phyloP scores from a whole-genome alignment of 495 filamentous ascomycete species.

The Penicillium tannophilum region DNA sequence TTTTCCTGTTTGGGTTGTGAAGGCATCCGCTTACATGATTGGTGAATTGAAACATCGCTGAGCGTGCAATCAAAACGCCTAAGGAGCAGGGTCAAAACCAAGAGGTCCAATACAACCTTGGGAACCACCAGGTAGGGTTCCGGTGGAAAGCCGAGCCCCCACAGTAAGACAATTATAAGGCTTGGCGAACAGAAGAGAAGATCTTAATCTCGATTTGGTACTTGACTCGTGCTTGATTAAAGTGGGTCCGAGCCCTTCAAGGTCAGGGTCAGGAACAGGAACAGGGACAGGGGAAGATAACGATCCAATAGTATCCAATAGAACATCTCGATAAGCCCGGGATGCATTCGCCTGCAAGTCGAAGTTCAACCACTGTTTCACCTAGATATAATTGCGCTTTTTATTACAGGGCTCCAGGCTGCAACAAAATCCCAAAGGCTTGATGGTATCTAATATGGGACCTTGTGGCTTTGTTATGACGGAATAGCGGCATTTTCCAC shows the following conservation, averaged over 20 bases:
- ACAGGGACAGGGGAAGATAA: background rate
- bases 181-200: slow-evolving; percentile 8
- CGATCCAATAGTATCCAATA: background rate
- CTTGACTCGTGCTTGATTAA: background rate
- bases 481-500: background rate
- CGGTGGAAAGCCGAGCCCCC: slow-evolving; percentile 9
- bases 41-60: background rate
- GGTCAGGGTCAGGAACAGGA: background rate
- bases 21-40: background rate
- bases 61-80: background rate
- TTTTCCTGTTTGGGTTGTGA: background rate
- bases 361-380: no score
- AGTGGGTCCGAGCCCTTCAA: background rate
- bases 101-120: background rate
- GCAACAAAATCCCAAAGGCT: background rate
- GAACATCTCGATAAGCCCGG: background rate
- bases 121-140: slow-evolving; percentile 2
- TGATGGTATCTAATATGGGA: background rate
- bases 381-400: no score
- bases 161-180: background rate
- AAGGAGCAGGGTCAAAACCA: background rate
- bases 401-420: background rate
- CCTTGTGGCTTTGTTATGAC: slow-evolving; percentile 2
- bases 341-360: background rate
- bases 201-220: slow-evolving; percentile 3